A percentile compares a stretch with the other conserved stretches of the same genome.
These are phyloP conservation scores for Morella rubra DNA, from an alignment of 306 rosid species.

Conservation along the genomic window DNA sequence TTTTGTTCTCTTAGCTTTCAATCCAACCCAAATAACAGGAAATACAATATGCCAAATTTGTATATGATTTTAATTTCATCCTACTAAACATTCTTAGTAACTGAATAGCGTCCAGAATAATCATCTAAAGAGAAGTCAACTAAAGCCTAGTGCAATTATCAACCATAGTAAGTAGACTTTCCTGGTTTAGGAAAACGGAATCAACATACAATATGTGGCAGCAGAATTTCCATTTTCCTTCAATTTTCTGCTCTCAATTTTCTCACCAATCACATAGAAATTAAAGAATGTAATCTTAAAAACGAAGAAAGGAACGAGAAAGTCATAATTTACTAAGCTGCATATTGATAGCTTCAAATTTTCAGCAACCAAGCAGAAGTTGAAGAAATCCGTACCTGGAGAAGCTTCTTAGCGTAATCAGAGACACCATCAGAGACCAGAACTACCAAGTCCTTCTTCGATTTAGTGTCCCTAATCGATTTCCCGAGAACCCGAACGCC, in stretches of 20 bases:
- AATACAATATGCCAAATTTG: not conserved
- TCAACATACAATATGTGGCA: not conserved
- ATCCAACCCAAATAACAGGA: not conserved
- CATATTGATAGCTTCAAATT: slow-evolving; percentile 17
- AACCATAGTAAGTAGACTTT: not conserved
- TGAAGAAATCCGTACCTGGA: slow-evolving; percentile 47
- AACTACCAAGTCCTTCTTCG: slow-evolving; percentile 85
- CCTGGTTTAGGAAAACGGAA: not conserved
- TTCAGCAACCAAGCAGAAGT: not conserved
- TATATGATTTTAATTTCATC: not conserved
- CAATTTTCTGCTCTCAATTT: not conserved
- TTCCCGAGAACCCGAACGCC: slow-evolving; percentile 96
- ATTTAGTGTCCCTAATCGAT: slow-evolving; percentile 81
- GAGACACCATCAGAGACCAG: slow-evolving; percentile 97
- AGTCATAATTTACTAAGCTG: not conserved
- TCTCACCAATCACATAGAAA: not conserved
- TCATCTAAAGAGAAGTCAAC: not conserved
- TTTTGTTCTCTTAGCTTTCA: not conserved
- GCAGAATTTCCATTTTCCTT: not conserved
- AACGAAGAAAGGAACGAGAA: not conserved
- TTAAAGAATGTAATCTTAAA: not conserved
- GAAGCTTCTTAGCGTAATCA: slow-evolving; percentile 70
- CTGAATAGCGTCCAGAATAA: not conserved
- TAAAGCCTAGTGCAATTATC: not conserved
- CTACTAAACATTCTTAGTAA: not conserved